A percentile compares a stretch with the other conserved stretches of the same genome.
phyloP scores from a whole-genome alignment of 352 stramenopile genomes.

The Phytophthora ramorum region DNA sequence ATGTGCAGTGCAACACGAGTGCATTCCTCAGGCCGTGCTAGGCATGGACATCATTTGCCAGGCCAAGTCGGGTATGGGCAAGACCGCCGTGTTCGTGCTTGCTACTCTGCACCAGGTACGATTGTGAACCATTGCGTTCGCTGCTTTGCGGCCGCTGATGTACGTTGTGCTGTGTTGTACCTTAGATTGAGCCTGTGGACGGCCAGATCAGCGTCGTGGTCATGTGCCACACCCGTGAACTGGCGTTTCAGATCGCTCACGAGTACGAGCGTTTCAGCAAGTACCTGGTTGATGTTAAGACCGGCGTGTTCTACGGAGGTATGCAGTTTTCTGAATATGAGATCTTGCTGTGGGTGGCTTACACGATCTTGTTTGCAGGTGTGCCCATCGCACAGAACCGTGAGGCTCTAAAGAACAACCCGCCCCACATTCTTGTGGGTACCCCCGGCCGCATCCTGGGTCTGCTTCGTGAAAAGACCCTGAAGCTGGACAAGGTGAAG shows the following conservation, averaged over 20 bases:
- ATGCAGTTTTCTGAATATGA: constrained; percentile 6
- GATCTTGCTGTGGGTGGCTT: neutral
- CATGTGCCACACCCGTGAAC: constrained; percentile 99
- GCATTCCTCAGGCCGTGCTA: constrained; percentile 99
- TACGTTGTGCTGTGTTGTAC: constrained; percentile 3
- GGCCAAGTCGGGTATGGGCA: constrained; percentile 99
- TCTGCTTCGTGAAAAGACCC: constrained; percentile 93
- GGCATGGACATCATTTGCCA: constrained; percentile 99
- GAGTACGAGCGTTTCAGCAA: constrained; percentile 99
- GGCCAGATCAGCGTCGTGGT: constrained; percentile 97
- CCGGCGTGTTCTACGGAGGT: constrained; percentile 97
- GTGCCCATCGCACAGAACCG: constrained; percentile 96
- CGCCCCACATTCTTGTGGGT: constrained; percentile 97
- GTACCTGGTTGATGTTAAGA: constrained; percentile 97
- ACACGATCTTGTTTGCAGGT: constrained; percentile 43
- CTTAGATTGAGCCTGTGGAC: constrained; percentile 89
- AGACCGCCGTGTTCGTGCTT: constrained; percentile 99
- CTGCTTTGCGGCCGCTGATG: constrained; percentile 9
- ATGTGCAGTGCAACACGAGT: constrained; percentile 96
- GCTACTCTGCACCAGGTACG: constrained; percentile 98
- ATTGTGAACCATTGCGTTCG: neutral
- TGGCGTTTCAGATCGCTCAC: constrained; percentile 99
- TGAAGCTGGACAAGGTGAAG: constrained; percentile 99
- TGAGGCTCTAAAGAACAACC: constrained; percentile 97
- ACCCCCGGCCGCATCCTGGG: constrained; percentile 96